Percentiles rank a stretch among this genome's conserved stretches.
phyloP scores from a whole-genome alignment of 345 rosid genomes.

The Salix caprea region DNA sequence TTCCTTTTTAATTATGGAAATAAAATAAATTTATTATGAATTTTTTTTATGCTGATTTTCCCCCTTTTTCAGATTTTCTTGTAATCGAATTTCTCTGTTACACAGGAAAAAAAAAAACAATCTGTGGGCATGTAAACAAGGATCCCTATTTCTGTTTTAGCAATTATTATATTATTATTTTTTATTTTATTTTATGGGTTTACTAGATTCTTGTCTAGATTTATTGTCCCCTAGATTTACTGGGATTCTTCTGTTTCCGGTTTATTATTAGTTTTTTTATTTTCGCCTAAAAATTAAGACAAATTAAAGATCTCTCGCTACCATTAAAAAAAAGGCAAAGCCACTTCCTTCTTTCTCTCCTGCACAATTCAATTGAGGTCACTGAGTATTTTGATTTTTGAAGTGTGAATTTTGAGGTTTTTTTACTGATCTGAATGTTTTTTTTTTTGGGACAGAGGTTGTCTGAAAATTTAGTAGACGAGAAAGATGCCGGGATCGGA shows the following conservation, averaged over 20 bases:
- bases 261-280: neutral
- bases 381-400: neutral
- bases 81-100: neutral
- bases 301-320: neutral
- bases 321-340: neutral
- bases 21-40: neutral
- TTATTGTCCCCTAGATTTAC: conserved; percentile 6
- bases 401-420: neutral
- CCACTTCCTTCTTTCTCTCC: neutral
- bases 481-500: conserved; percentile 51
- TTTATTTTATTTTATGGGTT: conserved; percentile 1
- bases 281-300: neutral
- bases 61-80: neutral
- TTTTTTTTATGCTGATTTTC: conserved; percentile 1
- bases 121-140: neutral
- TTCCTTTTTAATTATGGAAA: neutral
- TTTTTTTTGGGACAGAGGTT: neutral
- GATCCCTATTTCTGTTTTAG: neutral
- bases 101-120: too few relatives aligned
- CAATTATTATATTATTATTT: neutral
- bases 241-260: neutral
- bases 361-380: neutral
- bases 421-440: neutral
- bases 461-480: conserved; percentile 17
- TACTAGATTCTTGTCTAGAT: conserved; percentile 11